Base-by-base conservation (phyloP, 2,329 filamentous ascomycete species). In the Ceratocystis eucalypticola region DNA sequence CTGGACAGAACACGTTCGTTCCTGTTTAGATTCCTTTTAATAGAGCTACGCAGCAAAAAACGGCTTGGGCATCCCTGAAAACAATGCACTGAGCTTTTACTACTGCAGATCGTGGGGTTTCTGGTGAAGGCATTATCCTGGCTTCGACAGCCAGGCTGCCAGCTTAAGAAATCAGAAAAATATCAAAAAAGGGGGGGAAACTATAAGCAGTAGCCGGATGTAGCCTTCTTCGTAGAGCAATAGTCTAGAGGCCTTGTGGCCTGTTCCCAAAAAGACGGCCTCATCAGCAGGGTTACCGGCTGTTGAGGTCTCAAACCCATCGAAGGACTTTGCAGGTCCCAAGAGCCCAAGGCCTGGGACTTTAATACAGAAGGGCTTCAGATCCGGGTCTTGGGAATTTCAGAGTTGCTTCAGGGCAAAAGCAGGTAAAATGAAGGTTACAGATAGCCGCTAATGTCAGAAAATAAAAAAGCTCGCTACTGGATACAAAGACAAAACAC, bases 401-500 rank as follows among this genome's bases (percentile, higher is more conserved):
- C 53, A 57, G 50, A 12, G 20, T 15, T 22, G n/a, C 20, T 22
- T 28, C n/a, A 25, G 50, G 15, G 12, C 22, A 30, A 25, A 17
- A 6, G 28, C 15, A 12, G 12, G 4, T 30, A 57, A 57, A 57
- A 28, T 57, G 53, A 57, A 28, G 53, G 53, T 57, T 57, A 57
- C 53, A 57, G 53, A 57, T 28, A 28, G 53, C 53, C 53, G 53
- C 53, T 57, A 57, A 57, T 12, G 53, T 30, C 15, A 30, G 53
- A 22, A 57, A 57, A 17, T 41, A 15, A 41, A 41, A 41, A 12
- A 41, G 10, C 22, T 30, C 15, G 15, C 22, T 57, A 30, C 53
- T 57, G 28, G 25, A 57, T 17, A 57, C 53, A 33, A 57, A 57
- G 53, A 30, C 53, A 57, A 57, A 57, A 57, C 53, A 57, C 53